phyloP scores from a whole-genome alignment of 73 alveolate species.

The Effrenium voratum region DNA sequence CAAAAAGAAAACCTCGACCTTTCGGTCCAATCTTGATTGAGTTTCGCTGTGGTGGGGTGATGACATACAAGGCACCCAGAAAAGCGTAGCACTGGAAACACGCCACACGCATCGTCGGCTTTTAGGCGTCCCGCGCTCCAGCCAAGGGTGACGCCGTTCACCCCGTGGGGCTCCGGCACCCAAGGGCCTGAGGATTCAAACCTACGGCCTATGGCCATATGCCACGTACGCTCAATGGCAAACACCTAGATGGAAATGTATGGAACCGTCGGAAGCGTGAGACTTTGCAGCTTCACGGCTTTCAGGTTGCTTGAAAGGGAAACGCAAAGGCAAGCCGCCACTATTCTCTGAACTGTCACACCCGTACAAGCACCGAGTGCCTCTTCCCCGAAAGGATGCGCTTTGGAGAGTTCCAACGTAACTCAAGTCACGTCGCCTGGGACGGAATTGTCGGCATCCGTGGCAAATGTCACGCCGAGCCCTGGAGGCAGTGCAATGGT shows the following conservation, averaged over 20 bases:
- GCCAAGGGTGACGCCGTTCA: constrained; percentile 18
- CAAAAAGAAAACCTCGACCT: not conserved
- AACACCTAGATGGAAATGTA: no score
- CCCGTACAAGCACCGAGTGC: not conserved
- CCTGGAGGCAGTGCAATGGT: not conserved
- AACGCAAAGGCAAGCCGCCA: no score
- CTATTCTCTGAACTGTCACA: no score
- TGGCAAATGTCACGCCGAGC: constrained; percentile 48
- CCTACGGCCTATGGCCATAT: not conserved
- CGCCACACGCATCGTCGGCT: not conserved
- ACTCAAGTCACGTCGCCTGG: not conserved
- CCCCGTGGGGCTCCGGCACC: constrained; percentile 78
- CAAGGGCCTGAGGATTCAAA: constrained; percentile 23
- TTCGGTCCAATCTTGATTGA: not conserved
- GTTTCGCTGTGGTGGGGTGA: not conserved
- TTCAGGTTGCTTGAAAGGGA: no score
- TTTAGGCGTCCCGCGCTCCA: constrained; percentile 30
- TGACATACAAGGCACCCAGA: no score
- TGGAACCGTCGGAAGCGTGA: no score
- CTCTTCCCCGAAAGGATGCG: no score
- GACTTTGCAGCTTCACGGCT: no score
- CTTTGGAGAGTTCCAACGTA: not conserved
- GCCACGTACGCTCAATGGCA: not conserved
- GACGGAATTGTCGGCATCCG: constrained; percentile 64
- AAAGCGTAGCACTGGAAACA: not conserved